phyloP scores from a whole-genome alignment of 75 land plant species.

The Isoetes taiwanensis region DNA sequence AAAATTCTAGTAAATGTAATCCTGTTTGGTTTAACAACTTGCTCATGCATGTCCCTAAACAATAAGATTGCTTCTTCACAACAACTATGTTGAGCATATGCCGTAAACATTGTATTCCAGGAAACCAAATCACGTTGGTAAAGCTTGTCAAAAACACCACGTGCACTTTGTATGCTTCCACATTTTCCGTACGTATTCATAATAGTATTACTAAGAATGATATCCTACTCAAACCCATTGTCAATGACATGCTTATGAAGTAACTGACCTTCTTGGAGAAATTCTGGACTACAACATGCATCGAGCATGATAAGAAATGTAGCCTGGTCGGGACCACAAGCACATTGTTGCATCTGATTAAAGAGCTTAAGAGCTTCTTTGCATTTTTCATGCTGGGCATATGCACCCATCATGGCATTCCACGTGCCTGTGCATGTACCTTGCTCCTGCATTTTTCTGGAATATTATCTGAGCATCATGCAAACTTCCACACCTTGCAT shows the following conservation, averaged over 20 bases:
- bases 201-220: not conserved
- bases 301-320: no score
- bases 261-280: not conserved
- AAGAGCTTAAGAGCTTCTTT: no score
- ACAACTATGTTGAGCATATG: constrained; percentile 14
- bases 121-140: not conserved
- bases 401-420: no score
- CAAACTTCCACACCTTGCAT: no score
- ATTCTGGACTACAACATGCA: constrained; percentile 7
- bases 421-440: no score
- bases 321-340: no score
- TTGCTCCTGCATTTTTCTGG: no score
- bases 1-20: constrained; percentile 6
- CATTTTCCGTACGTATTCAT: constrained; percentile 10
- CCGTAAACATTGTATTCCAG: constrained; percentile 13
- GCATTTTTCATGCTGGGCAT: no score
- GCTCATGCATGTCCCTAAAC: constrained; percentile 15
- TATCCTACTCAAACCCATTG: not conserved
- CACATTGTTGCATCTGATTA: no score
- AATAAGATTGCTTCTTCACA: constrained; percentile 14
- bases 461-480: no score
- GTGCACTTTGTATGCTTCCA: constrained; percentile 1
- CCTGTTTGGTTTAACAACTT: constrained; percentile 14
- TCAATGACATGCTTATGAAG: not conserved
- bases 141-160: not conserved